These are phyloP conservation scores for Apium graveolens DNA, from an alignment of 129 eudicot species.

Conservation along the genomic window DNA sequence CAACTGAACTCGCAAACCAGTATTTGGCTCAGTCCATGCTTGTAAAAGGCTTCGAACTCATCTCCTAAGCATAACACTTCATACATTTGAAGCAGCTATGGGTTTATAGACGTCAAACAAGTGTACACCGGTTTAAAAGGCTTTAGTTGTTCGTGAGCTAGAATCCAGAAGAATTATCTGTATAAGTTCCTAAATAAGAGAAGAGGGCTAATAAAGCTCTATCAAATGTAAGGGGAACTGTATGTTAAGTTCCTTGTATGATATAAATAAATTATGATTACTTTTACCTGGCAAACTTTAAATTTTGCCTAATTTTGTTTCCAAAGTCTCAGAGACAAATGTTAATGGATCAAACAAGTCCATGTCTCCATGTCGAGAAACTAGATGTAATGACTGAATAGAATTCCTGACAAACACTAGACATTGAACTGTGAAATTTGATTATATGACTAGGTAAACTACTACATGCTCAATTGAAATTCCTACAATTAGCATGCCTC, in stretches of 20 bases:
- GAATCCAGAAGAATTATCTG: background rate
- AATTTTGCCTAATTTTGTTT: background rate
- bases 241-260: background rate
- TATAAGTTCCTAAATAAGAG: slow-evolving; percentile 5
- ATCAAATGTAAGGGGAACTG: background rate
- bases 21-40: slow-evolving; percentile 49
- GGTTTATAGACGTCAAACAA: background rate
- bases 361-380: too few species aligned
- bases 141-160: slow-evolving; percentile 6
- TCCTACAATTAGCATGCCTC: too few species aligned
- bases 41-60: slow-evolving; percentile 42
- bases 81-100: background rate
- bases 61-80: slow-evolving; percentile 23
- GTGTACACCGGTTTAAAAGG: background rate
- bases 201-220: slow-evolving; percentile 11
- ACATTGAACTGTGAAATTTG: too few species aligned
- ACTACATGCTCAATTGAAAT: too few species aligned
- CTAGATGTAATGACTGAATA: too few species aligned
- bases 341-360: too few species aligned
- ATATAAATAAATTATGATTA: background rate
- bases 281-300: too few species aligned
- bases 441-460: background rate
- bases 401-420: background rate
- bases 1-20: slow-evolving; percentile 55
- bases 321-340: background rate